Conservation (phyloP, 352 stramenopile genomes). For the Peronospora destructor region DNA sequence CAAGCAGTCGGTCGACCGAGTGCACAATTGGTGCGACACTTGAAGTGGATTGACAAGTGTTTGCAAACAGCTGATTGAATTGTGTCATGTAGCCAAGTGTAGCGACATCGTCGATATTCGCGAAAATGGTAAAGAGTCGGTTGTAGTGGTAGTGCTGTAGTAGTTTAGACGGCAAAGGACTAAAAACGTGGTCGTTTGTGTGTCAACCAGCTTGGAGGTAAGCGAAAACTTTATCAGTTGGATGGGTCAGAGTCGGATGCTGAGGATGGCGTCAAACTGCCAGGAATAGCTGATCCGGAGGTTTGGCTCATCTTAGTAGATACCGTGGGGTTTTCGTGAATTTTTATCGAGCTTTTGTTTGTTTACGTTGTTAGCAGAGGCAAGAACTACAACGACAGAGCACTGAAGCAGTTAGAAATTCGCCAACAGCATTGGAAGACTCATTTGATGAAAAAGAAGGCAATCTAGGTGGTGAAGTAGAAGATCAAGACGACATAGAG, state of each 20-base stretch:
- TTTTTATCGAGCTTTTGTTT: no score
- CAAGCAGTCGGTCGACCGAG: slow-evolving; percentile 16
- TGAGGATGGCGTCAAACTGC: slow-evolving; percentile 15
- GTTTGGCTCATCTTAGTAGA: neutral
- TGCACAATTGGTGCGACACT: slow-evolving; percentile 16
- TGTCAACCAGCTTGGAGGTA: slow-evolving; percentile 27
- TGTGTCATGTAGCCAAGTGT: slow-evolving; percentile 13
- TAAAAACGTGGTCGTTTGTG: neutral
- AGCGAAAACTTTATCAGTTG: slow-evolving; percentile 31
- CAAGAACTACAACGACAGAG: slow-evolving; percentile 1
- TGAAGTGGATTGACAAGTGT: neutral
- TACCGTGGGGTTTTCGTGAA: no score
- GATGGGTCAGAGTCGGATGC: slow-evolving; percentile 25
- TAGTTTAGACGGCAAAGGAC: neutral
- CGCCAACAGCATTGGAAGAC: neutral
- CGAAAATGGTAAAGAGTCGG: slow-evolving; percentile 28
- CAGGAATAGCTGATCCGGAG: slow-evolving; percentile 9
- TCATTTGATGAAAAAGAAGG: neutral
- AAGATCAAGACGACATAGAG: neutral
- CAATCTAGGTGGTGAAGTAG: neutral
- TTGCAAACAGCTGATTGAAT: slow-evolving; percentile 4
- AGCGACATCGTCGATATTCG: slow-evolving; percentile 26
- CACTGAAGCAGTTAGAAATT: neutral
- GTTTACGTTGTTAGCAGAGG: neutral
- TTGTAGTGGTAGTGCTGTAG: neutral